Conservation (phyloP, 352 stramenopile genomes). For the Elongisporangium senticosum region DNA sequence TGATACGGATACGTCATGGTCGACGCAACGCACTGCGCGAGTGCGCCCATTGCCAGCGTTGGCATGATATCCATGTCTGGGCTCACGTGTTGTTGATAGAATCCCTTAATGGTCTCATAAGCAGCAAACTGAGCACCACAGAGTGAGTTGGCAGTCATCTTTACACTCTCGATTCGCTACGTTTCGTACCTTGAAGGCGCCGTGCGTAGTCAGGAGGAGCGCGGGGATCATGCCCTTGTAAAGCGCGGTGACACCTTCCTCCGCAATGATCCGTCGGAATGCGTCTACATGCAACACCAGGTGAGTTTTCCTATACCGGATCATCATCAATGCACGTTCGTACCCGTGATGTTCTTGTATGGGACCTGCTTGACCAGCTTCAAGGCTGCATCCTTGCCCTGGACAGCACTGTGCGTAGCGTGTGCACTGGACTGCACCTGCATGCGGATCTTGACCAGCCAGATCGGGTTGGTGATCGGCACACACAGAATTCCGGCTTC, state of each 20-base stretch:
- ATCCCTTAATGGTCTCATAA: slow-evolving; percentile 68
- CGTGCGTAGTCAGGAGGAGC: slow-evolving; percentile 95
- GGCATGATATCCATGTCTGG: slow-evolving; percentile 63
- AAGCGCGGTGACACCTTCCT: slow-evolving; percentile 92
- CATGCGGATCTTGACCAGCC: slow-evolving; percentile 97
- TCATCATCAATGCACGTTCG: background rate
- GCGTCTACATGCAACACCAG: slow-evolving; percentile 60
- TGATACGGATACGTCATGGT: slow-evolving; percentile 94
- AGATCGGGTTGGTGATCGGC: slow-evolving; percentile 97
- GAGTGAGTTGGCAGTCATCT: background rate
- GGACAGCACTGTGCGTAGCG: slow-evolving; percentile 24
- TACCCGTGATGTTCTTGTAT: slow-evolving; percentile 64
- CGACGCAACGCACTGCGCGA: slow-evolving; percentile 79
- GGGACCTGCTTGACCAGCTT: slow-evolving; percentile 54
- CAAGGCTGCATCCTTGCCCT: slow-evolving; percentile 45
- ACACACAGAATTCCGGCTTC: slow-evolving; percentile 90
- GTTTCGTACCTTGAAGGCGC: slow-evolving; percentile 87
- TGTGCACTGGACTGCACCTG: slow-evolving; percentile 80
- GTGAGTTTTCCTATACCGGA: background rate
- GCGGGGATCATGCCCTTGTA: slow-evolving; percentile 96
- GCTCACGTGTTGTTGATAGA: slow-evolving; percentile 58
- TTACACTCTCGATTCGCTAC: background rate
- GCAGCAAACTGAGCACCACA: slow-evolving; percentile 57
- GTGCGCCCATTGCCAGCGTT: slow-evolving; percentile 69
- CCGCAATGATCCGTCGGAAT: slow-evolving; percentile 89